A percentile compares a stretch with the other conserved stretches of the same genome.
phyloP scores from a whole-genome alignment of 1,284 basidiomycete species.

The Marasmius oreades region DNA sequence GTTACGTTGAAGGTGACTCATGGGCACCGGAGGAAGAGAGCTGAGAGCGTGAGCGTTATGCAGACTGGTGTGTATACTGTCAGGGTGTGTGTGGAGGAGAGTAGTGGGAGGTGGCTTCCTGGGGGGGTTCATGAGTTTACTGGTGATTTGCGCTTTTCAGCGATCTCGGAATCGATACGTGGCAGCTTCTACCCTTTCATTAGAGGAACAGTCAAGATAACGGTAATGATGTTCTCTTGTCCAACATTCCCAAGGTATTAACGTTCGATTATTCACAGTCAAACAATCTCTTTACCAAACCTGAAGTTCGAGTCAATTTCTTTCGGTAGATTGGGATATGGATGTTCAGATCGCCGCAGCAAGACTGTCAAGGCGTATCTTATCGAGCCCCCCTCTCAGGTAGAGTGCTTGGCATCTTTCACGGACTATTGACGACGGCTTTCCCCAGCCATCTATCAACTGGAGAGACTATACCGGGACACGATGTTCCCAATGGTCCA shows the following conservation, averaged over 20 bases:
- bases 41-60: neutral
- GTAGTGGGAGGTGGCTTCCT: neutral
- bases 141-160: slow-evolving; percentile 25
- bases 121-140: too few species aligned
- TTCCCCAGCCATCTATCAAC: slow-evolving; percentile 20
- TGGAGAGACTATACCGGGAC: slow-evolving; percentile 39
- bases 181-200: slow-evolving; percentile 55
- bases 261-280: slow-evolving; percentile 26
- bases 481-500: slow-evolving; percentile 37
- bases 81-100: neutral
- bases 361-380: slow-evolving; percentile 40
- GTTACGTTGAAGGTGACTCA: neutral
- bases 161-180: slow-evolving; percentile 44
- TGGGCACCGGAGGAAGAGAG: neutral
- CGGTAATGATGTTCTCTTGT: slow-evolving; percentile 24
- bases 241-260: neutral
- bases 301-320: slow-evolving; percentile 47
- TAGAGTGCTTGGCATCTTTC: slow-evolving; percentile 17
- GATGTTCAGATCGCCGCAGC: slow-evolving; percentile 46
- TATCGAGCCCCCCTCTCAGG: slow-evolving; percentile 39
- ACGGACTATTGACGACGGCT: neutral
- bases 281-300: slow-evolving; percentile 42
- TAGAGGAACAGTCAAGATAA: slow-evolving; percentile 46
- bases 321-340: slow-evolving; percentile 44
- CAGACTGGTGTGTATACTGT: neutral